Evolutionary conservation across 73 alveolate genomes (phyloP), one percentile per base, ranked within the genome.

Genomic region (Breviolum minutum): DNA sequence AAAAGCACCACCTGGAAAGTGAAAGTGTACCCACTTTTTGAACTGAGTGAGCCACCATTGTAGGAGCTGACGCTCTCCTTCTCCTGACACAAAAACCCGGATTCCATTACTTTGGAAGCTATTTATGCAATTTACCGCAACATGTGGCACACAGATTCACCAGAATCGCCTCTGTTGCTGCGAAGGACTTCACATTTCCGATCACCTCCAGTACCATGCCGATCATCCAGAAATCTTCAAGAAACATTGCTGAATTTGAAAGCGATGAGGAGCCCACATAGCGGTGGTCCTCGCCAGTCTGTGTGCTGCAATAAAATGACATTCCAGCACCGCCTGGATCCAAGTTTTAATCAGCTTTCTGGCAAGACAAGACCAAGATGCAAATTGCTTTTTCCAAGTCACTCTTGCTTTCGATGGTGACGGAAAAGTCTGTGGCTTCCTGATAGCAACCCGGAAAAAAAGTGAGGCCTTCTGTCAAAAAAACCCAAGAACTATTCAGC

Each of bases 221-320:
- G 66, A 6, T 27, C 64, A 10, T 30, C 64, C 22, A 14, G 63
- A 24, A 79, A 32, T 79, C 64, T 8, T 5, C 13, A 0, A 12
- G 8, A 27, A n/a, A 24, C 13, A 66, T 17, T 13, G 74, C 74
- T 11, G 17, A 66, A 11, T 71, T 9, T 9, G 29, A 27, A 17
- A 14, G 19, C 20, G 73, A 70, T 48, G 66, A 91, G 97, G 26
- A 24, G 26, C 80, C 16, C 27, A 69, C 98, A 62, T 92, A 92
- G 13, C 98, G 98, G 40, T 92, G 98, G 90, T 92, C 98, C 98
- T 92, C 98, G n/a, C 98, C 98, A n/a, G 98, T 92, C 98, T 92
- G 98, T 12, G 98, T 92, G 98, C 98, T 92, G 98, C 98, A 92
- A 68, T 92, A 92, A 80, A 92, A 92, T 90, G 98, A 92, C 98